These are phyloP conservation scores for Juglanconis juglandina DNA, from an alignment of 2,329 filamentous ascomycete species.

Conservation along the genomic window DNA sequence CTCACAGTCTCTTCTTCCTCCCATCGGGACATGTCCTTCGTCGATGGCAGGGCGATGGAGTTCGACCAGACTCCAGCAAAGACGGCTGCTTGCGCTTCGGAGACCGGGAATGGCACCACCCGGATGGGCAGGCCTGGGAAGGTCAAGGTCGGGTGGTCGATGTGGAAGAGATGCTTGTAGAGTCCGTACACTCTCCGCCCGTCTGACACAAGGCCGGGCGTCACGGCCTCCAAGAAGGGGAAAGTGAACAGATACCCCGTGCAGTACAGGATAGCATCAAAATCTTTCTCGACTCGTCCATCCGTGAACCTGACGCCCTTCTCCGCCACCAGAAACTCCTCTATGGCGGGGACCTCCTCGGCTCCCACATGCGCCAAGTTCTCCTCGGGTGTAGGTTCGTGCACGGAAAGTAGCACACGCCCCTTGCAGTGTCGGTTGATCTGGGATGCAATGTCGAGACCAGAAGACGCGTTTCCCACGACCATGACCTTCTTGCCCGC, in stretches of 20 bases:
- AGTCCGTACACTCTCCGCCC: constrained; percentile 69
- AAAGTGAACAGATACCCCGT: constrained; percentile 87
- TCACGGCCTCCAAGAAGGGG: constrained; percentile 60
- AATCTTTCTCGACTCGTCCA: constrained; percentile 57
- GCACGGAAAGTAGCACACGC: constrained; percentile 64
- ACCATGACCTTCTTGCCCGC: constrained; percentile 71
- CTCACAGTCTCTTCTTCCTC: constrained; percentile 56
- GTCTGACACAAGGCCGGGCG: constrained; percentile 56
- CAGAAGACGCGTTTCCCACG: constrained; percentile 81
- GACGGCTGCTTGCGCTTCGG: constrained; percentile 75
- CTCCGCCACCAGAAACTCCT: constrained; percentile 49
- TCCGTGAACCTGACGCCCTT: constrained; percentile 64
- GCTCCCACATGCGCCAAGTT: constrained; percentile 43
- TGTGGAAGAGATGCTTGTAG: constrained; percentile 78
- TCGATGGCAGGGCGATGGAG: constrained; percentile 60
- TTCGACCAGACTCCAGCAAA: constrained; percentile 76
- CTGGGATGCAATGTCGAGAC: constrained; percentile 77
- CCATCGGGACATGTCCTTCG: constrained; percentile 66
- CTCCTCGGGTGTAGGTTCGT: constrained; percentile 44
- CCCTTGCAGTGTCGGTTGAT: constrained; percentile 58
- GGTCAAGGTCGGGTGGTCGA: constrained; percentile 70
- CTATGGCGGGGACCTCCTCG: constrained; percentile 56
- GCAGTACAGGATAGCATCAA: constrained; percentile 81
- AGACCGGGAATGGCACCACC: constrained; percentile 82
- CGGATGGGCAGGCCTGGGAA: constrained; percentile 75